These are phyloP conservation scores for Paraphaeosphaeria minitans DNA, from an alignment of 2,329 filamentous ascomycete genomes.

Conservation along the genomic window DNA sequence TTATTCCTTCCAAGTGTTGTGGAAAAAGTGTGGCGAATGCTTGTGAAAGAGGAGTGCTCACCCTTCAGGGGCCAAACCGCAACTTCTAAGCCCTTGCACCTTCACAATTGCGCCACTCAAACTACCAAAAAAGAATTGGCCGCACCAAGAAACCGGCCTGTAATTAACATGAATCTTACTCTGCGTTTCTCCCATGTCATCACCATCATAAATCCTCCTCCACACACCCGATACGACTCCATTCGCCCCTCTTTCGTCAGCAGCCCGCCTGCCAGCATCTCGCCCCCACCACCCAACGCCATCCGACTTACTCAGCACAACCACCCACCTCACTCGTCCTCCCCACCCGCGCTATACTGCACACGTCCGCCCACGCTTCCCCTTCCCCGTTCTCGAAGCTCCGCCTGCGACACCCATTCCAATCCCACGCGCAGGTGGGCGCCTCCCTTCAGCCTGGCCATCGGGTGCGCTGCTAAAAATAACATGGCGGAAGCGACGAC, in stretches of 20 bases:
- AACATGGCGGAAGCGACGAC: not conserved
- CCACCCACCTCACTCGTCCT: constrained; percentile 5
- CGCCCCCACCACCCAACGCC: constrained; percentile 5
- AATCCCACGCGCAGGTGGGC: constrained; percentile 3
- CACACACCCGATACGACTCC: not conserved
- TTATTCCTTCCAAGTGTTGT: too few relatives aligned
- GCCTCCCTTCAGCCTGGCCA: constrained; percentile 4
- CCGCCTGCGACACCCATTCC: not conserved
- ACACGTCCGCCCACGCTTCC: not conserved
- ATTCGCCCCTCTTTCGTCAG: not conserved
- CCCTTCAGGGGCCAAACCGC: too few relatives aligned
- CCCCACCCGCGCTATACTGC: not conserved
- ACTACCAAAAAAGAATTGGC: too few relatives aligned
- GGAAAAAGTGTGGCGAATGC: too few relatives aligned
- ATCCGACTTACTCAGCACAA: constrained; percentile 12
- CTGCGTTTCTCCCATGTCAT: not conserved
- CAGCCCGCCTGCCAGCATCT: not conserved
- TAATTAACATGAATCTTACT: too few relatives aligned
- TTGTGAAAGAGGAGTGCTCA: too few relatives aligned
- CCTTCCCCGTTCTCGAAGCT: not conserved
- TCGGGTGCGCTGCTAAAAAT: constrained; percentile 8
- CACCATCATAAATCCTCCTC: not conserved
- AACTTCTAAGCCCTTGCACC: too few relatives aligned
- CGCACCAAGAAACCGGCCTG: too few relatives aligned
- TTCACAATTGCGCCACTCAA: too few relatives aligned